These are phyloP conservation scores for Tylopilus sp. DNA, from an alignment of 768 basidiomycete genomes.

Conservation along the genomic window DNA sequence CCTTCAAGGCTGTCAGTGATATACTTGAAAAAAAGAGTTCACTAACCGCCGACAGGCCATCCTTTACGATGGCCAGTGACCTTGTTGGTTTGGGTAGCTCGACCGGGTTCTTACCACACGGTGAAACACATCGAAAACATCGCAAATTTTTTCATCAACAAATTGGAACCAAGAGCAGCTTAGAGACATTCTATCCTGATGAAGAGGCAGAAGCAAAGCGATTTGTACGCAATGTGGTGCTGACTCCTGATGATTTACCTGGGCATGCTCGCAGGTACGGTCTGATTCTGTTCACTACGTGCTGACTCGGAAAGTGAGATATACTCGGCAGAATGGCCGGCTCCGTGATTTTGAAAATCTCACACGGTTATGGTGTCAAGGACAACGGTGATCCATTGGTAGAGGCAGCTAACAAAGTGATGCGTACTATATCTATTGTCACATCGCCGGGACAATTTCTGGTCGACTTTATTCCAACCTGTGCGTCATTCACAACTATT, in stretches of 20 bases:
- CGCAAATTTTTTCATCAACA: too few species aligned
- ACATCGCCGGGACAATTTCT: slow-evolving; percentile 8
- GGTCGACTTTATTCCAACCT: slow-evolving; percentile 8
- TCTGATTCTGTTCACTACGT: background rate
- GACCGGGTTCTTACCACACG: too few species aligned
- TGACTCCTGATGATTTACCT: background rate
- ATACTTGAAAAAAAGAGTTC: too few species aligned
- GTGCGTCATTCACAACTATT: background rate
- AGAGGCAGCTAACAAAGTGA: slow-evolving; percentile 22
- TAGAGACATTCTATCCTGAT: background rate
- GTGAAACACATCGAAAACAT: too few species aligned
- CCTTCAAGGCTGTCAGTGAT: too few species aligned
- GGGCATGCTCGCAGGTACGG: slow-evolving; percentile 8
- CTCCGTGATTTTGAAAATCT: slow-evolving; percentile 32
- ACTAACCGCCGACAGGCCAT: too few species aligned
- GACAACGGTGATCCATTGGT: slow-evolving; percentile 32
- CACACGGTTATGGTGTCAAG: slow-evolving; percentile 36
- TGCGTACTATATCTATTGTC: slow-evolving; percentile 9
- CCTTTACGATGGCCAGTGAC: too few species aligned
- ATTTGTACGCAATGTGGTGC: slow-evolving; percentile 3
- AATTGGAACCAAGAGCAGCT: too few species aligned
- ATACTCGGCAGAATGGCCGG: slow-evolving; percentile 29
- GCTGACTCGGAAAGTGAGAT: background rate
- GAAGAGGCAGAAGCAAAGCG: slow-evolving; percentile 4
- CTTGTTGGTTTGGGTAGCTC: too few species aligned